These are phyloP conservation scores for Phytophthora cryptogea DNA, from an alignment of 352 stramenopile genomes.

Conservation along the genomic window DNA sequence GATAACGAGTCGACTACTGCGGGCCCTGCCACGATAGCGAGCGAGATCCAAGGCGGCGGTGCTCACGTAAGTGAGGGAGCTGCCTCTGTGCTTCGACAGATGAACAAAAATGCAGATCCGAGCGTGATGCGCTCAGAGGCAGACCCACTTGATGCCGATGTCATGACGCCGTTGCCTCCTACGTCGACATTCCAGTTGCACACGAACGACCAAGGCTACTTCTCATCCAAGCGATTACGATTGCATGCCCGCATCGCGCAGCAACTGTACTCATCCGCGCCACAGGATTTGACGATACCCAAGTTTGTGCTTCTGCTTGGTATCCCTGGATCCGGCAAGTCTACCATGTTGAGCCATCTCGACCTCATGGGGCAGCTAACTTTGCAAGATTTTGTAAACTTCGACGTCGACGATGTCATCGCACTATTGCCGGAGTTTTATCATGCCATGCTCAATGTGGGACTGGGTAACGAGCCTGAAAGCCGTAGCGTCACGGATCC, in stretches of 20 bases:
- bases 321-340: slow-evolving; percentile 73
- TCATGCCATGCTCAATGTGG: slow-evolving; percentile 83
- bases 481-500: slow-evolving; percentile 28
- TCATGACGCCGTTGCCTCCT: slow-evolving; percentile 36
- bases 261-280: slow-evolving; percentile 63
- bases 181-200: slow-evolving; percentile 67
- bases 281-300: slow-evolving; percentile 55
- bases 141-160: slow-evolving; percentile 52
- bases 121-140: slow-evolving; percentile 32
- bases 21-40: slow-evolving; percentile 7
- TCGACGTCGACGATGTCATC: slow-evolving; percentile 82
- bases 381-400: slow-evolving; percentile 82
- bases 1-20: slow-evolving; percentile 35
- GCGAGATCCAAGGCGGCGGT: slow-evolving; percentile 5
- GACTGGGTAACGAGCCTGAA: slow-evolving; percentile 62
- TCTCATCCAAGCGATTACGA: slow-evolving; percentile 60
- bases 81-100: slow-evolving; percentile 38
- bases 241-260: slow-evolving; percentile 78
- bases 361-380: slow-evolving; percentile 71
- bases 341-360: slow-evolving; percentile 75
- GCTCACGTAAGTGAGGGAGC: slow-evolving; percentile 29
- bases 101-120: slow-evolving; percentile 40
- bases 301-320: slow-evolving; percentile 76
- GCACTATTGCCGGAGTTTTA: slow-evolving; percentile 82
- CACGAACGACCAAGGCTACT: slow-evolving; percentile 61